phyloP scores from a whole-genome alignment of 164 flowering plant genomes.

The Dillenia suffruticosa region DNA sequence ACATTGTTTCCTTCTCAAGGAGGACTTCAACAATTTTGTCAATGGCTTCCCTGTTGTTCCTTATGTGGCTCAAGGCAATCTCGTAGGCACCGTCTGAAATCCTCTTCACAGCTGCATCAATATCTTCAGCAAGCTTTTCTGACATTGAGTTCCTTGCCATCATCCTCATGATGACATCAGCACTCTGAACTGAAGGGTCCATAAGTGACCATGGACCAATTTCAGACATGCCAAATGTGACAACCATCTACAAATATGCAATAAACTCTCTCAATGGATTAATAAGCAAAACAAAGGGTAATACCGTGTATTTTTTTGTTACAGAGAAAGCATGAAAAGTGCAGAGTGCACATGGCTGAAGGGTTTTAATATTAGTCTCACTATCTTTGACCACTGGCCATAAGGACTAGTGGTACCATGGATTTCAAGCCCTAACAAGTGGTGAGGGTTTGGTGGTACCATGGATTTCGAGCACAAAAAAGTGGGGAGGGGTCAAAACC shows the following conservation, averaged over 20 bases:
- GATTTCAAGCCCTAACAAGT: too few species aligned
- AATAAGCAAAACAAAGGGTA: background rate
- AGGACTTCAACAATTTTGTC: slow-evolving; percentile 88
- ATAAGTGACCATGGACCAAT: slow-evolving; percentile 91
- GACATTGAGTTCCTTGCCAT: slow-evolving; percentile 94
- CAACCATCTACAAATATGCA: slow-evolving; percentile 57
- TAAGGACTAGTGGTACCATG: too few species aligned
- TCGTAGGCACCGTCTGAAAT: slow-evolving; percentile 71
- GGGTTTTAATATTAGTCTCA: too few species aligned
- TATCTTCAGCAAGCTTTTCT: slow-evolving; percentile 80
- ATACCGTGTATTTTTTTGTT: background rate
- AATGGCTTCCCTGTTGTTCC: slow-evolving; percentile 79
- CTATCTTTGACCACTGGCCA: too few species aligned
- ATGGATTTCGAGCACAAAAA: too few species aligned
- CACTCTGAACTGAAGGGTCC: slow-evolving; percentile 69
- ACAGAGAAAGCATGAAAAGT: background rate
- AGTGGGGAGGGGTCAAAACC: too few species aligned
- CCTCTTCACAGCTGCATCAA: slow-evolving; percentile 65
- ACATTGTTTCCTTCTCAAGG: slow-evolving; percentile 75
- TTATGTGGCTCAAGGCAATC: slow-evolving; percentile 62
- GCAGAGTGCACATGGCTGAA: background rate
- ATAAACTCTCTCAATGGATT: background rate
- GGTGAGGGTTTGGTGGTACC: too few species aligned
- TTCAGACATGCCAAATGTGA: slow-evolving; percentile 86
- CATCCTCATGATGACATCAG: slow-evolving; percentile 85